Base-by-base conservation (phyloP, 208 protist species). In the Naegleria lovaniensis region DNA sequence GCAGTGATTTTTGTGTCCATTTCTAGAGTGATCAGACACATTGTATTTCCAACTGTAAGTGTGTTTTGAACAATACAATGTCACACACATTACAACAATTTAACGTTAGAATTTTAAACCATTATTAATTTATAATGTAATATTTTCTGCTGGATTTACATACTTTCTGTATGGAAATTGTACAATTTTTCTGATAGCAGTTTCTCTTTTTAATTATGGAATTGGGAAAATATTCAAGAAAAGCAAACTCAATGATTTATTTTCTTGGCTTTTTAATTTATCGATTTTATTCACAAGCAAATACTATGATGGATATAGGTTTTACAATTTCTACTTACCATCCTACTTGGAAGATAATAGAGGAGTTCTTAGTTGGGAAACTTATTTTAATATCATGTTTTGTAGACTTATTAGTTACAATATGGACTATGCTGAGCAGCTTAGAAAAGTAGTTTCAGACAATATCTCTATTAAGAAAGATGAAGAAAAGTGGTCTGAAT, bases 331-430 rank as follows among this genome's bases (percentile, higher is more conserved):
- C n/a, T 43, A 25, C 11, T 22, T 39, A 85, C 83, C 83, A n/a
- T 25, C 6, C n/a, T 79, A 7, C 6, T 33, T 79, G 25, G 83
- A 85, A 5, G 1, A n/a, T 29, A 48, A 85, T 85, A 58, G 22
- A 39, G 51, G 39, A 52, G 41, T 39, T 29, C n/a, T 83, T 88
- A 22, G 93, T 67, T 91, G 93, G 92, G 15, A n/a, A 83, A 33
- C 15, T 4, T 38, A 83, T 89, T 92, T 93, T 3, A 94, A 94
- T 52, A 90, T 94, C 48, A 16, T 29, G 5, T 90, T 92, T 40
- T 59, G 43, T n/a, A 48, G 92, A 84, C 19, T 94, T 7, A 92
- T 94, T 67, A 58, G 25, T 9, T 86, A 93, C 91, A 40, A 93
- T 90, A 85, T 39, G 59, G 16, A 85, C 75, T 85, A 55, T 85